phyloP scores from a whole-genome alignment of 2,329 filamentous ascomycete genomes.

The Aspergillus aculeatus region DNA sequence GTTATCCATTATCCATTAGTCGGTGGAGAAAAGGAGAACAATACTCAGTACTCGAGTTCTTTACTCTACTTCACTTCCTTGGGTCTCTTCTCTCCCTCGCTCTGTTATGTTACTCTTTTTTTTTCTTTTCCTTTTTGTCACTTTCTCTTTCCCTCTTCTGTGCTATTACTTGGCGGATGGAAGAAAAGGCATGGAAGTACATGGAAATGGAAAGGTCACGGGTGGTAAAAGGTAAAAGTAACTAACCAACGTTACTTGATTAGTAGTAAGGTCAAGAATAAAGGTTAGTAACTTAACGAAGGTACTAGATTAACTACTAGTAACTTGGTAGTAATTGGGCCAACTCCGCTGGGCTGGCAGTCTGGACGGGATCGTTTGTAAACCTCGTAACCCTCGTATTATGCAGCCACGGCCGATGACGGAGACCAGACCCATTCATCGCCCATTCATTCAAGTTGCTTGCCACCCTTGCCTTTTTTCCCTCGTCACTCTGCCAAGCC shows the following conservation, averaged over 20 bases:
- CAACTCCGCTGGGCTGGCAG: not conserved
- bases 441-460: not conserved
- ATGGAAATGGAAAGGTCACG: too few species aligned
- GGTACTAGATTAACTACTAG: too few species aligned
- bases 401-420: not conserved
- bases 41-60: not conserved
- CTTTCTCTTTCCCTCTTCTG: too few species aligned
- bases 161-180: too few species aligned
- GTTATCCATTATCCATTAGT: not conserved
- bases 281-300: too few species aligned
- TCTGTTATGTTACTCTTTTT: too few species aligned
- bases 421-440: not conserved
- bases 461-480: not conserved
- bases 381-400: not conserved
- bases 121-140: not conserved
- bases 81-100: too few species aligned
- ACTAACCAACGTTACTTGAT: too few species aligned
- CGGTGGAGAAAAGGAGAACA: not conserved
- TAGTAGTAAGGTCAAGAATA: too few species aligned
- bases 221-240: too few species aligned
- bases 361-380: not conserved
- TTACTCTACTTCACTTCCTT: not conserved
- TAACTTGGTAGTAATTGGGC: not conserved
- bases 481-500: not conserved
- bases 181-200: too few species aligned